A percentile compares a stretch with the other conserved stretches of the same genome.
Conservation (phyloP, 768 basidiomycete species). For the Xerocomellus intermedius region DNA sequence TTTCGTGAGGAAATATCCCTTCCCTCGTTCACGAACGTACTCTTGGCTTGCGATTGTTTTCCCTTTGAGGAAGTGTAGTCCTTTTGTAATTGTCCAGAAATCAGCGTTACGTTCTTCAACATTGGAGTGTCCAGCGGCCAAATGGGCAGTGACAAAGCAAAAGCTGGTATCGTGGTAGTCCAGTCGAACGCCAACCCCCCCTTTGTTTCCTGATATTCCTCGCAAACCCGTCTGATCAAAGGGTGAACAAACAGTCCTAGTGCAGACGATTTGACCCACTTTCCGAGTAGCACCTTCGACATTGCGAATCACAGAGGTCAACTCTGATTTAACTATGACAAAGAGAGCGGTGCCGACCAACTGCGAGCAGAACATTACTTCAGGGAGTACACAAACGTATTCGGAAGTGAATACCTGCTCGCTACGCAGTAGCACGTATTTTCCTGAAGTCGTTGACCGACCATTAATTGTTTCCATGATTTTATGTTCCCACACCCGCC, state of each 20-base stretch:
- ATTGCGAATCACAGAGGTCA: conserved; percentile 79
- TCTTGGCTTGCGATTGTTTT: conserved; percentile 88
- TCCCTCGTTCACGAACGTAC: conserved; percentile 45
- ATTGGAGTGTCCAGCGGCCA: conserved; percentile 94
- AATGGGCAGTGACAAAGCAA: conserved; percentile 94
- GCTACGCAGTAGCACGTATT: conserved; percentile 85
- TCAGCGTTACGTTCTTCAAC: conserved; percentile 90
- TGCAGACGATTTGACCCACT: conserved; percentile 40
- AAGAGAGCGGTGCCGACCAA: conserved; percentile 94
- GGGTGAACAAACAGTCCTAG: background rate
- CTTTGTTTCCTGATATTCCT: conserved; percentile 97
- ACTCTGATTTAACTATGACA: conserved; percentile 73
- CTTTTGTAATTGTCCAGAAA: conserved; percentile 81
- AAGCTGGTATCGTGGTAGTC: conserved; percentile 90
- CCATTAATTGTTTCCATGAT: conserved; percentile 77
- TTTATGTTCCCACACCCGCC: conserved; percentile 82
- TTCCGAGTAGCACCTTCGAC: conserved; percentile 93
- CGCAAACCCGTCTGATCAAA: conserved; percentile 69
- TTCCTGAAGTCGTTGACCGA: conserved; percentile 61
- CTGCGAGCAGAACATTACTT: conserved; percentile 39
- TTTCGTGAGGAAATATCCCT: conserved; percentile 7
- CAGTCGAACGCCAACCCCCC: conserved; percentile 90
- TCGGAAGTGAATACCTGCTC: conserved; percentile 64
- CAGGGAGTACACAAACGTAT: background rate
- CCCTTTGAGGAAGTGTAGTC: conserved; percentile 85